Evolutionary conservation across 208 protist species (phyloP), one percentile per base, ranked within the genome.

Genomic region (Crithidia thermophila): DNA sequence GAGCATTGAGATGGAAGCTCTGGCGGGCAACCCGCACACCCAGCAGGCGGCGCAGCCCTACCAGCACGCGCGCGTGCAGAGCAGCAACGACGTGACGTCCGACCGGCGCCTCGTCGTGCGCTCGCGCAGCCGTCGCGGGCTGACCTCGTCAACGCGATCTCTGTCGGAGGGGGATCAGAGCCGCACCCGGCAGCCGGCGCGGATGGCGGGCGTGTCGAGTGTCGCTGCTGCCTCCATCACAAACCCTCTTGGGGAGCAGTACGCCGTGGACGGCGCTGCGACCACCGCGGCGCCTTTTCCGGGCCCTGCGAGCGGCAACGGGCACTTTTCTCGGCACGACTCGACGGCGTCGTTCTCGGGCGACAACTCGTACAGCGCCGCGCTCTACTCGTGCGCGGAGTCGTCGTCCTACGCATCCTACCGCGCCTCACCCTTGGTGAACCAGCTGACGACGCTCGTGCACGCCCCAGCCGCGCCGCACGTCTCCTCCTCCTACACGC

Each of bases 311-410:
- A 3, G 47, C 30, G 1, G 25, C 25, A 43, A 14, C 27, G 18
- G 50, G 7, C 10, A 6, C 10, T 34, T 51, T 9, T n/a, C 28
- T 23, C 64, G 33, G 2, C 53, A 25, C 13, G 51, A 61, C 43
- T 70, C 64, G 7, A 34, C 27, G 11, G 64, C 43, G n/a, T 52
- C 64, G 8, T 20, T 70, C 20, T 70, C 51, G 0, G 40, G 53
- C 27, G 43, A 62, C 6, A 43, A 21, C 16, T 46, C 60, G 21
- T 36, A 40, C 47, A 37, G 42, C 18, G 60, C 47, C 8, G 46
- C 45, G 47, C 36, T 66, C n/a, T 56, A 46, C 43, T 56, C 60
- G 5, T 66, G 60, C 47, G 16, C 47, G 5, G 60, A 56, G 3
- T 56, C 60, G 7, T 45, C 10, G 10, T 16, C 60, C 21, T 43